Percentiles rank a stretch among this genome's conserved stretches.
These are phyloP conservation scores for Dendrocalamus sinicus DNA, from an alignment of 176 grass and related monocot genomes.

Conservation along the genomic window DNA sequence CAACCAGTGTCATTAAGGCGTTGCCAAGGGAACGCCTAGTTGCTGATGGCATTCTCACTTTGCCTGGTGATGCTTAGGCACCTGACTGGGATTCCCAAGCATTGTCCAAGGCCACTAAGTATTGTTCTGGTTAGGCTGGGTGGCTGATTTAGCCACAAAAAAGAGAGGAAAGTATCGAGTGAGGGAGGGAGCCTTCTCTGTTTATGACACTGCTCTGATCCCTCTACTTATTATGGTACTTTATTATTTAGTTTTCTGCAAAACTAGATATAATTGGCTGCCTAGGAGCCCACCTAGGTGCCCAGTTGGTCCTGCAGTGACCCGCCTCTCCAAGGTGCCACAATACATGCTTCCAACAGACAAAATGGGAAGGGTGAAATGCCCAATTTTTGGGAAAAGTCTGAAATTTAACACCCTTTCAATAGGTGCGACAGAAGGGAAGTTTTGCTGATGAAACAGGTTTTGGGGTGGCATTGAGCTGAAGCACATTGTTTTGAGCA, in stretches of 20 bases:
- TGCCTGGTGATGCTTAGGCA: constrained; percentile 6
- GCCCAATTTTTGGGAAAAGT: neutral
- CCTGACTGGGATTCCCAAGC: neutral
- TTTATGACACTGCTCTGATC: neutral
- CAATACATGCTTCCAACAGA: neutral
- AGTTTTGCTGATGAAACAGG: neutral
- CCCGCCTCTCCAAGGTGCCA: neutral
- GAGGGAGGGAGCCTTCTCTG: neutral
- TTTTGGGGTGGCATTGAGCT: constrained; percentile 8
- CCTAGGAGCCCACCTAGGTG: neutral
- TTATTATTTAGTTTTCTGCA: neutral
- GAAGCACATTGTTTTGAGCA: neutral
- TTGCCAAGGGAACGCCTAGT: constrained; percentile 2
- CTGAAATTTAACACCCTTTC: neutral
- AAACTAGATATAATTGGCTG: neutral
- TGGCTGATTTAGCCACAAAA: neutral
- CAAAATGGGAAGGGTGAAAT: neutral
- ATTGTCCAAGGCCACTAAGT: neutral
- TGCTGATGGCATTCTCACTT: neutral
- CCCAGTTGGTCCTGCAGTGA: neutral
- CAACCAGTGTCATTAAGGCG: neutral
- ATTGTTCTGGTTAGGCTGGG: neutral
- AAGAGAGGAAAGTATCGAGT: neutral
- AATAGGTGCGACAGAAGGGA: neutral
- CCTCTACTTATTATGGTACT: neutral